phyloP scores from a whole-genome alignment of 495 filamentous ascomycete species.

The Neurospora sp. region DNA sequence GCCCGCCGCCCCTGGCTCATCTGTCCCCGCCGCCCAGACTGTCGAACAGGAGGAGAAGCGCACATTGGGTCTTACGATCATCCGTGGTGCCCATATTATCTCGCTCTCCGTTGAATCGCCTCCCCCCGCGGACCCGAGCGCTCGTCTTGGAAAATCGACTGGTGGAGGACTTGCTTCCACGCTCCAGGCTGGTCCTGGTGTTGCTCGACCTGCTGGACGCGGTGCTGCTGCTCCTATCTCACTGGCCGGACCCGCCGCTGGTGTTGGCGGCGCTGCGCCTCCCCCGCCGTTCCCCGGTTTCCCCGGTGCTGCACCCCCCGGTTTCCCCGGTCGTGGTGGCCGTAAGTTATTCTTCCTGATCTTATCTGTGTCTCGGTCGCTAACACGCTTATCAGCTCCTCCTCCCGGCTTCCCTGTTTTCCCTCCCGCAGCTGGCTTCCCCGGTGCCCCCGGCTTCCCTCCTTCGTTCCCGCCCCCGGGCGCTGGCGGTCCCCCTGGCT shows the following conservation, averaged over 20 bases:
- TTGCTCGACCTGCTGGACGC: slow-evolving; percentile 83
- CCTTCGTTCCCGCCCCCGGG: slow-evolving; percentile 39
- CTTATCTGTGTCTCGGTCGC: neutral
- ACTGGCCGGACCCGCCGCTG: slow-evolving; percentile 78
- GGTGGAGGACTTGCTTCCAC: slow-evolving; percentile 56
- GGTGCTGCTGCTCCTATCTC: slow-evolving; percentile 67
- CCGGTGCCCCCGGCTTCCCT: slow-evolving; percentile 44
- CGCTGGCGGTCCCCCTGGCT: slow-evolving; percentile 51
- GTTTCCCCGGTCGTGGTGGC: slow-evolving; percentile 69
- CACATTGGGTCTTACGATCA: slow-evolving; percentile 85
- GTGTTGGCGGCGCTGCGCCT: slow-evolving; percentile 72
- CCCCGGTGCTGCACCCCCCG: slow-evolving; percentile 53
- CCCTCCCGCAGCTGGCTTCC: slow-evolving; percentile 34
- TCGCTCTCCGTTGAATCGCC: slow-evolving; percentile 93
- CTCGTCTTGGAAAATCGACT: slow-evolving; percentile 71
- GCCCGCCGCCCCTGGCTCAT: slow-evolving; percentile 57
- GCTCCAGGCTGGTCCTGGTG: slow-evolving; percentile 75
- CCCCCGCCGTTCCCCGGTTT: slow-evolving; percentile 56
- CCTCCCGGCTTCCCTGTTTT: slow-evolving; percentile 54
- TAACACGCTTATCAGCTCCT: slow-evolving; percentile 32
- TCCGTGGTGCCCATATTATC: slow-evolving; percentile 87
- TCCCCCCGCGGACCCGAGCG: slow-evolving; percentile 87
- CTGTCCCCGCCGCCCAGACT: slow-evolving; percentile 41
- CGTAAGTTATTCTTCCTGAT: slow-evolving; percentile 39
- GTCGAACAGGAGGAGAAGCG: slow-evolving; percentile 94